These are phyloP conservation scores for Aspergillus neotritici DNA, from an alignment of 2,329 filamentous ascomycete species.

Conservation along the genomic window DNA sequence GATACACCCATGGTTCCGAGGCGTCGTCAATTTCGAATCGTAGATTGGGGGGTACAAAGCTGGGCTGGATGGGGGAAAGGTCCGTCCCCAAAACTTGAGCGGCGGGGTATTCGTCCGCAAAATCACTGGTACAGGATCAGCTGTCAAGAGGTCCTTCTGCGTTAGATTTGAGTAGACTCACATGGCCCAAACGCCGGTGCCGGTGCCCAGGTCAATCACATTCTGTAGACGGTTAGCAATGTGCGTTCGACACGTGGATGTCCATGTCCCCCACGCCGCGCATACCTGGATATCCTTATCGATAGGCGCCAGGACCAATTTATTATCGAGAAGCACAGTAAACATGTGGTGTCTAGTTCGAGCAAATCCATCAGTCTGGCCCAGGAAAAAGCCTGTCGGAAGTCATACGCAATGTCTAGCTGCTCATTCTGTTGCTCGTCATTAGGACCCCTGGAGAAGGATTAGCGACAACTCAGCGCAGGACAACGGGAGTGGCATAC, in stretches of 20 bases:
- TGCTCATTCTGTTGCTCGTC: conserved; percentile 22
- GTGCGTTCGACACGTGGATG: background rate
- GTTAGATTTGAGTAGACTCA: conserved; percentile 2
- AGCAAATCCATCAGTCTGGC: background rate
- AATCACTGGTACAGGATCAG: conserved; percentile 18
- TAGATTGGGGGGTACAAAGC: conserved; percentile 60
- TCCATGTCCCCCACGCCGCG: background rate
- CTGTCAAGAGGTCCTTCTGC: background rate
- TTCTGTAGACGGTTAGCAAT: conserved; percentile 7
- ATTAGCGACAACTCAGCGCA: background rate
- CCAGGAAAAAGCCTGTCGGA: background rate
- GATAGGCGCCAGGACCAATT: conserved; percentile 16
- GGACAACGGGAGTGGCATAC: background rate
- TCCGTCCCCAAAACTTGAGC: conserved; percentile 57
- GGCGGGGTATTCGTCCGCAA: conserved; percentile 41
- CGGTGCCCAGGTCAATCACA: conserved; percentile 21
- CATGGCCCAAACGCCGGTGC: conserved; percentile 20
- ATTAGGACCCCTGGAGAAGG: conserved; percentile 17
- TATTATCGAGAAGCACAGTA: conserved; percentile 20
- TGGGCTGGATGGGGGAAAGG: conserved; percentile 58
- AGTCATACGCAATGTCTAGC: conserved; percentile 19
- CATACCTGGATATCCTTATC: conserved; percentile 12
- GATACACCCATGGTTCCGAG: conserved; percentile 52
- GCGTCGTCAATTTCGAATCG: conserved; percentile 64
- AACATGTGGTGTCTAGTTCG: conserved; percentile 20